These are phyloP conservation scores for Verbena officinalis DNA, from an alignment of 257 asterid species.

Conservation along the genomic window DNA sequence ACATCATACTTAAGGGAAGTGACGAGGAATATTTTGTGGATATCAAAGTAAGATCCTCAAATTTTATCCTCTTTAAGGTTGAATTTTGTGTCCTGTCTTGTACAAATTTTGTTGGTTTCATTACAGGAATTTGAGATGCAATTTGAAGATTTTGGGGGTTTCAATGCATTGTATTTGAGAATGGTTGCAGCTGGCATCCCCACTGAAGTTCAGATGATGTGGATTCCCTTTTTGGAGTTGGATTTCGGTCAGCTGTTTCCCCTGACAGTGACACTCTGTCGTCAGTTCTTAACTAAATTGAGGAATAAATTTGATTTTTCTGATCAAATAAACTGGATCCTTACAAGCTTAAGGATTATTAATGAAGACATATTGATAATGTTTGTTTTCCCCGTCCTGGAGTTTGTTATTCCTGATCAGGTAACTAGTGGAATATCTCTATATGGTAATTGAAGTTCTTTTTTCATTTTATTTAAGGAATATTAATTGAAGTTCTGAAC, in stretches of 20 bases:
- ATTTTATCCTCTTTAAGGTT: conserved; percentile 19
- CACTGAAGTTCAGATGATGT: conserved; percentile 88
- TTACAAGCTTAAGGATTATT: conserved; percentile 44
- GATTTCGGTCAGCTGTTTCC: conserved; percentile 67
- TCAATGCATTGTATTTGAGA: conserved; percentile 88
- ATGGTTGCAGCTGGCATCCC: conserved; percentile 85
- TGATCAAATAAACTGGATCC: conserved; percentile 53
- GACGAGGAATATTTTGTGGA: conserved; percentile 84
- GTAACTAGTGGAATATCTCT: conserved; percentile 44
- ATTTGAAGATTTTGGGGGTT: conserved; percentile 93
- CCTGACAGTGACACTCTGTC: conserved; percentile 51
- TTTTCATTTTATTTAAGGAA: too few relatives aligned
- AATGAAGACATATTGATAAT: conserved; percentile 84
- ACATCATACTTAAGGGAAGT: conserved; percentile 77
- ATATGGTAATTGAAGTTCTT: conserved; percentile 21
- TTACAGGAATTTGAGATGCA: conserved; percentile 81
- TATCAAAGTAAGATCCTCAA: conserved; percentile 54
- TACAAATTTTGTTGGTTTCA: conserved; percentile 13
- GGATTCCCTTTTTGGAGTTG: conserved; percentile 90
- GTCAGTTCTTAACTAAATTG: conserved; percentile 59
- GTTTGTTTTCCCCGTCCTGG: conserved; percentile 80
- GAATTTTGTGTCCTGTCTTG: conserved; percentile 6
- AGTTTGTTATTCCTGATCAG: conserved; percentile 81
- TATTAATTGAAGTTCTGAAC: conserved; percentile 15
- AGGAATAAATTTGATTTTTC: conserved; percentile 60